These are phyloP conservation scores for Clavispora vitiphila DNA, from an alignment of 805 yeast genomes.

Conservation along the genomic window DNA sequence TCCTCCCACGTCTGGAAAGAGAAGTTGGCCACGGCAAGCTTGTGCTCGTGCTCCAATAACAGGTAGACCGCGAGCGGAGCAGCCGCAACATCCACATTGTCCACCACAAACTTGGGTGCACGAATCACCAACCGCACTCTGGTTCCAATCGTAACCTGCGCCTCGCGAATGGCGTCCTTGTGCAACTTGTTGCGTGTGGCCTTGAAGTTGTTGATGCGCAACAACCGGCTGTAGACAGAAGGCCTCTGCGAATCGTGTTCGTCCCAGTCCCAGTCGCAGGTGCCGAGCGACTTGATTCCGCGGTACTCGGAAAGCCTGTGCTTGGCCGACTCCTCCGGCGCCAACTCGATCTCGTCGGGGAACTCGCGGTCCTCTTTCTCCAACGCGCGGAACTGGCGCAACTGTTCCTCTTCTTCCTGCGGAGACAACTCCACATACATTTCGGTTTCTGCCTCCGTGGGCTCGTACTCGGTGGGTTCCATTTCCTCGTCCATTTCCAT, in stretches of 20 bases:
- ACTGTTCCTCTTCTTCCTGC: conserved; percentile 81
- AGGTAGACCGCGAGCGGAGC: conserved; percentile 65
- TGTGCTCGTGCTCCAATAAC: conserved; percentile 79
- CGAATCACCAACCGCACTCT: conserved; percentile 54
- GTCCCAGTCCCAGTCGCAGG: conserved; percentile 82
- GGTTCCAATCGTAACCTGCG: conserved; percentile 51
- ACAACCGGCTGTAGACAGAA: conserved; percentile 66
- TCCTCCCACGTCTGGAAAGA: conserved; percentile 87
- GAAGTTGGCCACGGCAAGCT: conserved; percentile 76
- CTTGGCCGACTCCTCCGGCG: conserved; percentile 68
- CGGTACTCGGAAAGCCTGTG: conserved; percentile 75
- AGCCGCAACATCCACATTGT: conserved; percentile 36
- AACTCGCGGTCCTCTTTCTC: conserved; percentile 85
- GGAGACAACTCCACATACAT: conserved; percentile 67
- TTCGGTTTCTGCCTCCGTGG: conserved; percentile 46
- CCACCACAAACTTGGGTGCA: conserved; percentile 47
- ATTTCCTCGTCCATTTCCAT: conserved; percentile 27
- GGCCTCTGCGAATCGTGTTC: conserved; percentile 78
- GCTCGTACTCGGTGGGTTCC: conserved; percentile 34
- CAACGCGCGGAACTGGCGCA: conserved; percentile 57
- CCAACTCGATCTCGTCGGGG: conserved; percentile 91
- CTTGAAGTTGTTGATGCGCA: conserved; percentile 70
- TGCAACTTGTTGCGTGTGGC: conserved; percentile 65
- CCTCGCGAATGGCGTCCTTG: conserved; percentile 51
- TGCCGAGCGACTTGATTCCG: conserved; percentile 78